Evolutionary conservation across 2,329 filamentous ascomycete genomes (phyloP), one percentile per base, ranked within the genome.

Genomic region (Phaeomoniella chlamydospora): DNA sequence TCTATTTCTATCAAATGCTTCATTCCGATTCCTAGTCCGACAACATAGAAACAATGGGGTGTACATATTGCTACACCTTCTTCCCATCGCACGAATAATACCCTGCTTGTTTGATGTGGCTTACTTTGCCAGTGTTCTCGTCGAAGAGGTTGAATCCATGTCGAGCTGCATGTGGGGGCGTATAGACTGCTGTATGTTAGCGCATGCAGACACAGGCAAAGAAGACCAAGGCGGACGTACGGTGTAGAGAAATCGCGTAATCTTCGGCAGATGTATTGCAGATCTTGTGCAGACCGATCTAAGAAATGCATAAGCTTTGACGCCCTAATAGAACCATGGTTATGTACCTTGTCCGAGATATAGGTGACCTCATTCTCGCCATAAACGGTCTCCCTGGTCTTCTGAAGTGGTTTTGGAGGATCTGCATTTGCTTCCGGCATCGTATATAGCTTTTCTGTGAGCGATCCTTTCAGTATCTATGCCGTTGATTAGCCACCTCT

Each of bases 91-190:
- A 53, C n/a, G 82, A 87, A 57, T 74, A 85, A 61, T 82, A 82
- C 40, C 74, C 70, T 50, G 73, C 77, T 49, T 81, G 79, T 39
- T 69, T 67, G 33, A 86, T 68, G 54, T 85, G 80, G 45, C 68
- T 79, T 39, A 70, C 74, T 56, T 76, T 76, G 36, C 87, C 82
- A 3, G 84, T 92, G 46, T 67, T 67, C 43, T 77, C 72, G 49
- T 88, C 73, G 55, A 88, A 94, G 51, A 88, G 74, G 49, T 83
- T 72, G 56, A 84, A 93, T 15, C 87, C 87, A 41, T 74, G 72
- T 40, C 72, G 80, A 26, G 84, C 84, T 26, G 88, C 86, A 49
- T 94, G 92, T 3, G 87, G 87, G 22, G 87, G 87, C 11, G 83
- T 88, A 53, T 90, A 90, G 41, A 92, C 67, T 70, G 40, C 29